Base-by-base conservation (phyloP, 768 basidiomycete genomes). In the Mycena floridula region DNA sequence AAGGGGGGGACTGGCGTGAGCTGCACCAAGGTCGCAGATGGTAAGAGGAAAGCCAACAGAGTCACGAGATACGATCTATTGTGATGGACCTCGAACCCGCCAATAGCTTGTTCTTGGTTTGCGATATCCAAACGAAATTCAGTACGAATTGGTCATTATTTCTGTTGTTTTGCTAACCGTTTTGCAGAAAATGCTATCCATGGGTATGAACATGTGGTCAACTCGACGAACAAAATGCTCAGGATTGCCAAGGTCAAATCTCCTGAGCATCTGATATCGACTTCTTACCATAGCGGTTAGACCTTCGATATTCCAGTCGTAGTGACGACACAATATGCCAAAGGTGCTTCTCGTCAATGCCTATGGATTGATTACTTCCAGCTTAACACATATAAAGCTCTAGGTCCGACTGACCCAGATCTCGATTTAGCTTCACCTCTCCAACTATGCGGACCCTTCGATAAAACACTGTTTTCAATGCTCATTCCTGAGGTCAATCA, bases 391-490 rank as follows among this genome's bases (percentile, higher is more conserved):
- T 42, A 16, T 21, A n/a, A 48, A 89, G 87, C 73, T 1, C 72
- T 92, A 35, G 90, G 89, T 0, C 66, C 69, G 15, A 88, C 82
- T 4, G 75, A 77, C 28, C 74, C 81, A 0, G 81, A 78, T 41
- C 69, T 91, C 47, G 73, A 76, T 52, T 61, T 74, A 47, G 54
- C 62, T 12, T 67, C 74, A 25, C 71, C 88, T 1, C 84, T 72
- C 0, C 51, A 71, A 3, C 66, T 87, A 22, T 70, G 77, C 25
- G 83, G 73, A 30, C 77, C 80, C 8, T 70, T 79, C 55, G 77
- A 83, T 53, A 96, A 96, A 61, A 79, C 81, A 0, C 73, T 77
- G 42, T 96, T 97, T 68, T 88, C 86, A 1, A 95, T 96, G 93
- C 54, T 83, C 44, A 82, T 80, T 0, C 75, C 83, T 5, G 78